phyloP scores from a whole-genome alignment of 164 flowering plant genomes.

The Buxus sempervirens region DNA sequence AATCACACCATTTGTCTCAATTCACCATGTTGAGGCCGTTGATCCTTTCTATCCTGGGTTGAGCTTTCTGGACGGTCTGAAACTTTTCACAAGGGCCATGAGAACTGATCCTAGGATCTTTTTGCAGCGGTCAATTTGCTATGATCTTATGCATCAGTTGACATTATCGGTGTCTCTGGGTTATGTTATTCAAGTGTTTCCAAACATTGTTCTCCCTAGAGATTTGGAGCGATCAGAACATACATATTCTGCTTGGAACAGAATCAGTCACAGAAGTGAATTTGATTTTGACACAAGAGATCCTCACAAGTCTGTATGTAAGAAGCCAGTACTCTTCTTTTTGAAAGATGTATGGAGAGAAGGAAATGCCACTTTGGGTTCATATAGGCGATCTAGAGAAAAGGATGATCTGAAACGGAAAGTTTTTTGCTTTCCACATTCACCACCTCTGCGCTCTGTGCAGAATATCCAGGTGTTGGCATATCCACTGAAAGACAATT shows the following conservation, averaged over 20 bases:
- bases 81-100: slow-evolving; percentile 51
- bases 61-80: slow-evolving; percentile 41
- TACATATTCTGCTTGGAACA: slow-evolving; percentile 63
- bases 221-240: slow-evolving; percentile 54
- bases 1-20: slow-evolving; percentile 54
- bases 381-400: slow-evolving; percentile 32
- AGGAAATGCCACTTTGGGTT: slow-evolving; percentile 43
- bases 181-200: slow-evolving; percentile 62
- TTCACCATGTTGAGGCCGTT: slow-evolving; percentile 64
- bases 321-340: slow-evolving; percentile 50
- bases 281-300: slow-evolving; percentile 57
- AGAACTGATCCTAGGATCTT: slow-evolving; percentile 40
- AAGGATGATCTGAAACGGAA: slow-evolving; percentile 49
- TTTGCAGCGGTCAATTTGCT: slow-evolving; percentile 60
- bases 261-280: slow-evolving; percentile 35
- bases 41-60: slow-evolving; percentile 59
- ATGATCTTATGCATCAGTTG: slow-evolving; percentile 33
- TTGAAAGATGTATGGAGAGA: slow-evolving; percentile 38
- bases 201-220: slow-evolving; percentile 48
- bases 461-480: slow-evolving; percentile 38
- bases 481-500: slow-evolving; percentile 37
- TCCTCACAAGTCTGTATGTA: slow-evolving; percentile 44
- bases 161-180: slow-evolving; percentile 60
- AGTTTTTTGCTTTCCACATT: slow-evolving; percentile 52
- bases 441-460: slow-evolving; percentile 37